phyloP scores from a whole-genome alignment of 768 basidiomycete species.

The Floccularia luteovirens region DNA sequence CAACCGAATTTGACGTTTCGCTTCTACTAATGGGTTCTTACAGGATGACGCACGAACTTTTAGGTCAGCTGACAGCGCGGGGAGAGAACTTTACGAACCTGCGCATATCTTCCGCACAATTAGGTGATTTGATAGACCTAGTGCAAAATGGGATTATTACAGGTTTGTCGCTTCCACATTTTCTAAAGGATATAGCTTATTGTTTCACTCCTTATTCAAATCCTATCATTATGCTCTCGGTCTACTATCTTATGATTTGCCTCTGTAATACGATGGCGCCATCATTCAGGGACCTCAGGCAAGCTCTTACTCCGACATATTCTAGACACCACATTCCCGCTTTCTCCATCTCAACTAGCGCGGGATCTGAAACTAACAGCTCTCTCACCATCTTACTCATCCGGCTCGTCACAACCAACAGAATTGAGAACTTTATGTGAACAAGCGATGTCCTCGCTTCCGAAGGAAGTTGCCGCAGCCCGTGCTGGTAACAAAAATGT shows the following conservation, averaged over 20 bases:
- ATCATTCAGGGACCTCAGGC: slow-evolving; percentile 59
- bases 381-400: slow-evolving; percentile 12
- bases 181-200: background rate
- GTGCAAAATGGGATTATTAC: slow-evolving; percentile 63
- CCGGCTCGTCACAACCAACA: slow-evolving; percentile 10
- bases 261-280: slow-evolving; percentile 3
- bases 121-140: slow-evolving; percentile 75
- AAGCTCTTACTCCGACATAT: slow-evolving; percentile 72
- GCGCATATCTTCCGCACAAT: slow-evolving; percentile 48
- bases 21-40: background rate
- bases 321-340: slow-evolving; percentile 36
- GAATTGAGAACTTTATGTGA: slow-evolving; percentile 50
- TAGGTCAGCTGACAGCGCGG: slow-evolving; percentile 64
- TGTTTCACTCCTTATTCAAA: too few relatives aligned
- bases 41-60: slow-evolving; percentile 86
- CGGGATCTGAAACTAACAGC: slow-evolving; percentile 39
- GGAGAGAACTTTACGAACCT: slow-evolving; percentile 51
- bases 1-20: background rate
- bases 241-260: slow-evolving; percentile 1
- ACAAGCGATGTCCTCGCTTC: slow-evolving; percentile 57
- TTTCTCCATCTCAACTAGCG: slow-evolving; percentile 34
- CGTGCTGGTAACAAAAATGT: slow-evolving; percentile 69
- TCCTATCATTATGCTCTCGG: too few relatives aligned
- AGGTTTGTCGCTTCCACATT: slow-evolving; percentile 30
- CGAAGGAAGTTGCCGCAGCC: slow-evolving; percentile 58